A percentile compares a stretch with the other conserved stretches of the same genome.
Conservation (phyloP, 2,329 filamentous ascomycete species). For the Mycosphaerelloides madeirae region DNA sequence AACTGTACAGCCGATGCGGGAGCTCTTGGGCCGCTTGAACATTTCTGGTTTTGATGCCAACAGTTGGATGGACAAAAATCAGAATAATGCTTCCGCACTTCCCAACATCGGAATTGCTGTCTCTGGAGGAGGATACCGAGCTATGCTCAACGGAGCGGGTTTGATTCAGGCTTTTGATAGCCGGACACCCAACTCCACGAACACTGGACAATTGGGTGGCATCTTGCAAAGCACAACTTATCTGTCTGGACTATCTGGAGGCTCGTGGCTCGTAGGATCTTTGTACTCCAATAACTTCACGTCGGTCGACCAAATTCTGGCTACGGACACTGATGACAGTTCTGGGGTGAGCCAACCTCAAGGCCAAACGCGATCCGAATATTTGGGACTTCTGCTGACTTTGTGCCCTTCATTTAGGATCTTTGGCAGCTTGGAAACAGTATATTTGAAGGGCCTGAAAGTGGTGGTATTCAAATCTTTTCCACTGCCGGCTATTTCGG, state of each 20-base stretch:
- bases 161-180: constrained; percentile 73
- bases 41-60: constrained; percentile 76
- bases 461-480: constrained; percentile 49
- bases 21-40: constrained; percentile 65
- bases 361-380: too few relatives aligned
- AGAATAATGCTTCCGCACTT: constrained; percentile 52
- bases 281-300: constrained; percentile 75
- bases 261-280: constrained; percentile 79
- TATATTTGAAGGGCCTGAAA: constrained; percentile 56
- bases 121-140: constrained; percentile 81
- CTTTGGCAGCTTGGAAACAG: constrained; percentile 62
- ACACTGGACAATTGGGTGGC: constrained; percentile 67
- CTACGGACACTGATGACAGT: constrained; percentile 26
- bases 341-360: too few relatives aligned
- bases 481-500: constrained; percentile 59
- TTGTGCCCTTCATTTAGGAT: too few relatives aligned
- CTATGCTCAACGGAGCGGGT: constrained; percentile 79
- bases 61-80: constrained; percentile 61
- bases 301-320: constrained; percentile 55
- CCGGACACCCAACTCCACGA: constrained; percentile 60
- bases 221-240: constrained; percentile 79
- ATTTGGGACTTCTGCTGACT: too few relatives aligned
- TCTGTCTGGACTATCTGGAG: constrained; percentile 73
- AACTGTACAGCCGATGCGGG: constrained; percentile 69
- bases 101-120: constrained; percentile 72